Conservation (phyloP, 2,329 filamentous ascomycete species). For the Aspergillus uvarum region DNA sequence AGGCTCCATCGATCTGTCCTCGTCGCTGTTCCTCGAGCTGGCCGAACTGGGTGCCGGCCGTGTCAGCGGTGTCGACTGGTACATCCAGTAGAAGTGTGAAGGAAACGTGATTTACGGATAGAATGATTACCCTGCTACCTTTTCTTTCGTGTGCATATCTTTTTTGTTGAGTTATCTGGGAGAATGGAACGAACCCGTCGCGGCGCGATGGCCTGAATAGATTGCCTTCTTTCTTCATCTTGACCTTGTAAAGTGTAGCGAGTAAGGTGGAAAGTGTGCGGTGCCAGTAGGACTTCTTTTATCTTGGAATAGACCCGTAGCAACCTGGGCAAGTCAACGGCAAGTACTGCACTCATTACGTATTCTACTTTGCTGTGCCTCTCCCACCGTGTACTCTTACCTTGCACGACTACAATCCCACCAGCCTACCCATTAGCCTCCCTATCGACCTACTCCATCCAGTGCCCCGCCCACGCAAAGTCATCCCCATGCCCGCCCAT, state of each 20-base stretch:
- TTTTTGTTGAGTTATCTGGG: neutral
- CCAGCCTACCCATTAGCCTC: too few relatives aligned
- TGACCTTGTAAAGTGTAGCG: neutral
- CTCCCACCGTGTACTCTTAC: too few relatives aligned
- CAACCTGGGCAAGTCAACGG: too few relatives aligned
- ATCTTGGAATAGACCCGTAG: neutral
- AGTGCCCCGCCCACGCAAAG: too few relatives aligned
- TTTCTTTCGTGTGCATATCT: constrained; percentile 2
- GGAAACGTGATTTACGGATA: neutral
- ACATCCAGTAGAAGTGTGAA: constrained; percentile 32
- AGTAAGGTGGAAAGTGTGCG: neutral
- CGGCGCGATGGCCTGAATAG: neutral
- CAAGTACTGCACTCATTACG: too few relatives aligned
- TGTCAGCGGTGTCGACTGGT: constrained; percentile 44
- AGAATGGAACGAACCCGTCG: neutral
- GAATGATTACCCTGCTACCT: constrained; percentile 1
- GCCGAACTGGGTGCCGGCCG: constrained; percentile 39
- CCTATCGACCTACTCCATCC: too few relatives aligned
- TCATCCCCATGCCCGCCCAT: too few relatives aligned
- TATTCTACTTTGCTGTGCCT: too few relatives aligned
- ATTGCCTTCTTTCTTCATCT: neutral
- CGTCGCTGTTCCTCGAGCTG: constrained; percentile 57
- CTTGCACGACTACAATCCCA: too few relatives aligned
- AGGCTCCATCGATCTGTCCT: constrained; percentile 61
- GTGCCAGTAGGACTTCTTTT: neutral